Conservation (phyloP, 2,329 filamentous ascomycete genomes). For the Hymenoscyphus linearis region DNA sequence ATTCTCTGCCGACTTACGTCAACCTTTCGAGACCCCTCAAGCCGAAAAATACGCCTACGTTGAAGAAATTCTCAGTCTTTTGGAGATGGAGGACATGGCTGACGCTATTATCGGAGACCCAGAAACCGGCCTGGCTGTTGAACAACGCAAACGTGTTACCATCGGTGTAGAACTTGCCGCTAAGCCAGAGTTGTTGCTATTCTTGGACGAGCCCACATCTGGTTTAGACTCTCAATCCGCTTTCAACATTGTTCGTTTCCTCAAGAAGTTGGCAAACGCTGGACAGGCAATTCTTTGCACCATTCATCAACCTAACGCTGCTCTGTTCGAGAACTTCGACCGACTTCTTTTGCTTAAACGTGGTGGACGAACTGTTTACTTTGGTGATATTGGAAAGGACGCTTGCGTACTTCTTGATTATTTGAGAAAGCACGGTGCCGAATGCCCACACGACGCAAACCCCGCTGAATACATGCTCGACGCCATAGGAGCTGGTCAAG, state of each 20-base stretch:
- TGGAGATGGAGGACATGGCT: constrained; percentile 61
- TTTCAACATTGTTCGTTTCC: constrained; percentile 56
- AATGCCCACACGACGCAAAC: constrained; percentile 49
- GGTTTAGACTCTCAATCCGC: constrained; percentile 54
- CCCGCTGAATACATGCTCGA: constrained; percentile 53
- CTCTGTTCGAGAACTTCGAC: constrained; percentile 66
- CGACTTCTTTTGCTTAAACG: constrained; percentile 57
- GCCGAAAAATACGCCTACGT: constrained; percentile 61
- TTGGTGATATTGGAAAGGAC: constrained; percentile 61
- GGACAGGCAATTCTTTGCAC: constrained; percentile 67
- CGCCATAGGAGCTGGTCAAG: constrained; percentile 58
- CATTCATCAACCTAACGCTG: constrained; percentile 66
- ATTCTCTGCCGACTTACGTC: constrained; percentile 61
- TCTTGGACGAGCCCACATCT: constrained; percentile 55
- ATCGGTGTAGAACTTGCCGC: constrained; percentile 56
- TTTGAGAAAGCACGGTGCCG: constrained; percentile 39
- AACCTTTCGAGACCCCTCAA: constrained; percentile 51
- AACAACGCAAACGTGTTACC: constrained; percentile 63
- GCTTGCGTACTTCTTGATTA: constrained; percentile 50
- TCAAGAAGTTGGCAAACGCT: constrained; percentile 52
- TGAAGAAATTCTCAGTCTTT: constrained; percentile 57
- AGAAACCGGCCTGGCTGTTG: constrained; percentile 55
- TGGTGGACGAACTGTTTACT: constrained; percentile 62
- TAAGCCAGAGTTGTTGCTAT: constrained; percentile 53
- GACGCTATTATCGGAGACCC: constrained; percentile 60